Base-by-base conservation (phyloP, 2,329 filamentous ascomycete species). In the Anthostomella pinea region DNA sequence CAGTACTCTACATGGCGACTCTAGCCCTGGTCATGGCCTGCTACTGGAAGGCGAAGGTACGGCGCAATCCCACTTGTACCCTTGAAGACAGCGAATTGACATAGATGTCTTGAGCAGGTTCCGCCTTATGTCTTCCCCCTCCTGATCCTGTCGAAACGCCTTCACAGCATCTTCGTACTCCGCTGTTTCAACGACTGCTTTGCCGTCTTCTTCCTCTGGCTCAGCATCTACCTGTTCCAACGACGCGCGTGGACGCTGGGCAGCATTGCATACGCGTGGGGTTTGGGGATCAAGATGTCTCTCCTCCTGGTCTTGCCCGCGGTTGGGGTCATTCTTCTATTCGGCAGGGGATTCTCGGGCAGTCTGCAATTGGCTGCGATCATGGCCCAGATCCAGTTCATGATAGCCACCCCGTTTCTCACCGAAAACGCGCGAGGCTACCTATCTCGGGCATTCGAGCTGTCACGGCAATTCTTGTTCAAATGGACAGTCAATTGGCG, bases 401-500 rank as follows among this genome's bases (percentile, higher is more conserved):
- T 75, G 45, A 68, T 80, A 21, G 75, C 67, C 30, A 54, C 70
- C 27, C 88, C 89, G 0, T 97, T 96, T 64, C 59, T 86, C 15
- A 60, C 72, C 8, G 68, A 67, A 25, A 84, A 88, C 50, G 64
- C 81, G 14, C 63, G 65, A 41, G 86, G 83, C 18, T 98, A 98
- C 59, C 58, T 94, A 13, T 76, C 78, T 30, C 75, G 85, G 46
- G 89, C 93, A 0, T 98, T 98, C 58, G 89, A 98, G 66, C 75
- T 98, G 40, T 89, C 86, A 30, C 77, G 93, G 36, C 81, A 87
- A 52, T 98, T 98, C 66, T 74, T 95, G 53, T 97, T 91, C 72
- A 89, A 91, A 65, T 98, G 93, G 93, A 98, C 93, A 0, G 93
- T 98, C 50, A 98, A 98, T 64, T 98, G 93, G 93, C 81, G 90